Percentiles rank a stretch among this genome's conserved stretches.
phyloP scores from a whole-genome alignment of 163 green algal species.

The Picocystis sp. region DNA sequence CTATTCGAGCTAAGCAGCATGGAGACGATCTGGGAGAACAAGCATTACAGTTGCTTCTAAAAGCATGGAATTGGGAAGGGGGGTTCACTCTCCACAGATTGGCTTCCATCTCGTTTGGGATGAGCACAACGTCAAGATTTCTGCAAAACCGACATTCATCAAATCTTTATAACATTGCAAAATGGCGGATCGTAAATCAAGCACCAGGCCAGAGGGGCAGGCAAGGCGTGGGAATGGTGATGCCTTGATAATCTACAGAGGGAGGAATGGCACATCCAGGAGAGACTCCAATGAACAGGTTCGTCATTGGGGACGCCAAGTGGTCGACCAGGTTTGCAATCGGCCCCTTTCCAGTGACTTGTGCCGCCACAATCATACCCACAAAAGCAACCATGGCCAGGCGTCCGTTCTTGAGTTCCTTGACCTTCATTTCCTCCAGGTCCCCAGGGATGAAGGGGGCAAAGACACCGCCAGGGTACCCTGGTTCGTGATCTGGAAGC shows the following conservation, averaged over 20 bases:
- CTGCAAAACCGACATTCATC: too few species aligned
- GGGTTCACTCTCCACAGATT: too few species aligned
- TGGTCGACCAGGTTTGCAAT: neutral
- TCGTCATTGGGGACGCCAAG: neutral
- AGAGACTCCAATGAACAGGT: too few species aligned
- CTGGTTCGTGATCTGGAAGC: slow-evolving; percentile 49
- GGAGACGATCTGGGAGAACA: too few species aligned
- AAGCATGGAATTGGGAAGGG: too few species aligned
- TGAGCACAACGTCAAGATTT: too few species aligned
- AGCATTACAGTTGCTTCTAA: too few species aligned
- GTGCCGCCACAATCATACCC: slow-evolving; percentile 24
- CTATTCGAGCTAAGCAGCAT: too few species aligned
- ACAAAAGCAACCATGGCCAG: slow-evolving; percentile 61
- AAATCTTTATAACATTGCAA: too few species aligned
- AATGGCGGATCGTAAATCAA: too few species aligned
- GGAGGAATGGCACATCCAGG: slow-evolving; percentile 37
- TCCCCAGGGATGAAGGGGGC: slow-evolving; percentile 36
- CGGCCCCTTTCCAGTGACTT: slow-evolving; percentile 18
- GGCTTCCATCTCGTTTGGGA: too few species aligned
- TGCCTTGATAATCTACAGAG: slow-evolving; percentile 27
- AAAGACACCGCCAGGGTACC: slow-evolving; percentile 74
- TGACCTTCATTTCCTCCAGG: slow-evolving; percentile 33
- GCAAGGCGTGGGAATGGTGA: neutral
- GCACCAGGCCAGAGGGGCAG: too few species aligned
- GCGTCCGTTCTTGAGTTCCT: slow-evolving; percentile 89